Percentiles rank a stretch among this genome's conserved stretches.
Evolutionary conservation across 257 asterid species (phyloP).

Genomic region (Solanum pimpinellifolium): DNA sequence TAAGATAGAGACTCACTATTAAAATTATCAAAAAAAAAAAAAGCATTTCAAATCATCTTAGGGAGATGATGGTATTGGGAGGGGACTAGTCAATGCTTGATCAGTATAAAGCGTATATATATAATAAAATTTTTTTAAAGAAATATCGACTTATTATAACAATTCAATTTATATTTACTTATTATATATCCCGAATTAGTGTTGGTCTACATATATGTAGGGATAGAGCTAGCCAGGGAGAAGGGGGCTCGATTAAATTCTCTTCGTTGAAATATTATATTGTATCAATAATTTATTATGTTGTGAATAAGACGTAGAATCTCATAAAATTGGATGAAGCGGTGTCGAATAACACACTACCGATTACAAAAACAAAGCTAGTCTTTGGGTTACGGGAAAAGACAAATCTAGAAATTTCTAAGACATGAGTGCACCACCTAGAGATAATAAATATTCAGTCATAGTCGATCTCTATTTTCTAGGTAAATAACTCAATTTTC

Average conservation of each 20-base stretch:
- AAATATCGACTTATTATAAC: neutral
- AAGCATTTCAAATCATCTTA: constrained; percentile 8
- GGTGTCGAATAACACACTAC: neutral
- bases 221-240: neutral
- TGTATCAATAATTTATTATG: too few relatives aligned
- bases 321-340: neutral
- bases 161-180: neutral
- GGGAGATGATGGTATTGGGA: neutral
- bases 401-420: too few relatives aligned
- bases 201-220: neutral
- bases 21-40: neutral
- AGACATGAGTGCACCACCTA: neutral
- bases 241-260: too few relatives aligned
- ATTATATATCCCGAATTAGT: neutral
- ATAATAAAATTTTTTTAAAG: neutral
- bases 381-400: neutral
- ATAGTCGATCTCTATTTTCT: too few relatives aligned
- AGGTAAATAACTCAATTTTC: neutral
- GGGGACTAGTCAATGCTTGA: neutral
- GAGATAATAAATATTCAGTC: too few relatives aligned
- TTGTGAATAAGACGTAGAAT: neutral
- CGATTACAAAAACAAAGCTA: too few relatives aligned
- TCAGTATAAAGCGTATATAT: too few relatives aligned
- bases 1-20: neutral
- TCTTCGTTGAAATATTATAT: neutral